These are phyloP conservation scores for Globisporangium alternatum DNA, from an alignment of 352 stramenopile species.

Conservation along the genomic window DNA sequence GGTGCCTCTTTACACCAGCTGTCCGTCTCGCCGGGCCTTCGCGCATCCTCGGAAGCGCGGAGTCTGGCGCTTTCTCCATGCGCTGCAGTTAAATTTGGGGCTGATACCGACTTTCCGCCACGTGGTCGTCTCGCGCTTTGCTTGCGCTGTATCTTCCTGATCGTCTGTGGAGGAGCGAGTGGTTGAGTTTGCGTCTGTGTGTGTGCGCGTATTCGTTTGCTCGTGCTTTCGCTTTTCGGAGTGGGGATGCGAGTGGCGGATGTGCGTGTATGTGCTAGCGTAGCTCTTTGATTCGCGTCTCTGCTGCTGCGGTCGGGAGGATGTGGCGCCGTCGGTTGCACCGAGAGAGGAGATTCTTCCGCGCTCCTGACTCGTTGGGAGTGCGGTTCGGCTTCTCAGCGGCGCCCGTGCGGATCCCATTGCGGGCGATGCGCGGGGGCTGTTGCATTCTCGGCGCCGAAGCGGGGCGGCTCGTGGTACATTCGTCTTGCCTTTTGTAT, in stretches of 20 bases:
- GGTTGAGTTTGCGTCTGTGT: not conserved
- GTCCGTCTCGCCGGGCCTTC: conserved; percentile 26
- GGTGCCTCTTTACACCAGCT: conserved; percentile 67
- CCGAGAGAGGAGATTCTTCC: conserved; percentile 27
- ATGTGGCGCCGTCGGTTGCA: conserved; percentile 7
- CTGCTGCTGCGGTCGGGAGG: conserved; percentile 2
- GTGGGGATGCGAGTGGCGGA: not conserved
- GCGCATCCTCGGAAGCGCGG: conserved; percentile 19
- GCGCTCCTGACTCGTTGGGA: not conserved
- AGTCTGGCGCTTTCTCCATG: conserved; percentile 23
- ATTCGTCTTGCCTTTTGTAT: conserved; percentile 19
- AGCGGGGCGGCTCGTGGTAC: conserved; percentile 34
- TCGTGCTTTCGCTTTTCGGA: not conserved
- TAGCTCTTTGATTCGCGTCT: not conserved
- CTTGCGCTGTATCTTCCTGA: conserved; percentile 22
- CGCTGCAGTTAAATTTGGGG: conserved; percentile 80
- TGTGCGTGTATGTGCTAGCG: not conserved
- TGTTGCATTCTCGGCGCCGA: conserved; percentile 43
- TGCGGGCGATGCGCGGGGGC: conserved; percentile 30
- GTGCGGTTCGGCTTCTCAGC: conserved; percentile 29
- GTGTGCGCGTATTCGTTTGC: not conserved
- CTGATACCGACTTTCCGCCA: conserved; percentile 38
- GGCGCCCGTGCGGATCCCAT: conserved; percentile 38
- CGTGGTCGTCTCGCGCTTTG: conserved; percentile 24
- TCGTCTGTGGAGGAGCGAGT: conserved; percentile 1